Evolutionary conservation across 768 basidiomycete genomes (phyloP).

Genomic region (Mycena filopes): DNA sequence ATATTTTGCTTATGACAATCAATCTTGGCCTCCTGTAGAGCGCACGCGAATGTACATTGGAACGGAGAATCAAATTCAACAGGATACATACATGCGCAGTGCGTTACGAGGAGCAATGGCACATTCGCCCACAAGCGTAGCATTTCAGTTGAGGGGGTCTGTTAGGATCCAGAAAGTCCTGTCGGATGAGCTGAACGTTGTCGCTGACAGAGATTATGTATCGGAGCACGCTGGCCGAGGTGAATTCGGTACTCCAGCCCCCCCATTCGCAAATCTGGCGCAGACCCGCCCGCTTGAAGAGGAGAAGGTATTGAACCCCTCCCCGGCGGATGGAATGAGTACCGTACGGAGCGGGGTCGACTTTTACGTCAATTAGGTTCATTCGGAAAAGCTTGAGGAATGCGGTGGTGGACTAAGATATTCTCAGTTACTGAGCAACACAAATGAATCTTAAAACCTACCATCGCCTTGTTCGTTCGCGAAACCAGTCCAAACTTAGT

Average conservation of each 20-base stretch:
- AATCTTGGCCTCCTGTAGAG: no score
- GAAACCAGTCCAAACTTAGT: neutral
- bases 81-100: no score
- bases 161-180: slow-evolving; percentile 50
- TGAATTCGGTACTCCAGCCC: slow-evolving; percentile 55
- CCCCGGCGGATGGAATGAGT: slow-evolving; percentile 54
- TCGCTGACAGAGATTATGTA: slow-evolving; percentile 56
- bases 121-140: no score
- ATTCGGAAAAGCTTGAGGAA: slow-evolving; percentile 52
- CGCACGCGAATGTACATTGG: no score
- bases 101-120: no score
- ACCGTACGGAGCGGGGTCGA: slow-evolving; percentile 51
- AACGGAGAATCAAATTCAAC: no score
- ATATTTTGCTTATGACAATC: no score
- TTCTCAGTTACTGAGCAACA: neutral
- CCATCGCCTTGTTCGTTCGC: slow-evolving; percentile 36
- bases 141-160: no score
- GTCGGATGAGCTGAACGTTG: slow-evolving; percentile 42
- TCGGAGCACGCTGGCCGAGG: slow-evolving; percentile 52
- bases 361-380: slow-evolving; percentile 50
- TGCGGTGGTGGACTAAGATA: no score
- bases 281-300: slow-evolving; percentile 46
- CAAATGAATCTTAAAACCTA: slow-evolving; percentile 19
- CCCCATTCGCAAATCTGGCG: slow-evolving; percentile 57
- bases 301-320: slow-evolving; percentile 52